Base-by-base conservation (phyloP, 306 rosid species). In the Leucaena leucocephala region DNA sequence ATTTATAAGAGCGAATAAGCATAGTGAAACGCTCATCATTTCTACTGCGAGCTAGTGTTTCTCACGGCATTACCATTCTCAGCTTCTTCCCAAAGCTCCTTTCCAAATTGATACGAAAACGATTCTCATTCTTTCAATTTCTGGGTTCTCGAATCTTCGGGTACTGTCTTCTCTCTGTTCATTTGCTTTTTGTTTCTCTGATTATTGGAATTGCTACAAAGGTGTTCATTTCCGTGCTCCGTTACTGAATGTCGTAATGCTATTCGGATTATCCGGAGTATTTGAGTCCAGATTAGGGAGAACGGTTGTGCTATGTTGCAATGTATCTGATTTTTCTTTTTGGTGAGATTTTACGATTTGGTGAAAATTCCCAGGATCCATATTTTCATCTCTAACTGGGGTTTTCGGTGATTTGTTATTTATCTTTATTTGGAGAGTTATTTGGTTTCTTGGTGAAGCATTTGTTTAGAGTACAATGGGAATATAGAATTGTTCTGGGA, bases 131-230 rank as follows among this genome's bases (percentile, higher is more conserved):
- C 7, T 12, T 55, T 11, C 34, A 21, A 10, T 22, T 59, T 59
- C 65, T 55, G 62, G 70, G 42, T 80, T 68, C 65, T 17, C 62
- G 35, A 11, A 55, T 83, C 85, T 78, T 48, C 45, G 81, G 89
- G 89, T 86, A 83, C 76, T 11, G 55, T 27, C 46, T 12, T 33
- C 4, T 15, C 45, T 5, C 7, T 5, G 7, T 4, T 6, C 2
- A 13, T 7, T 34, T 36, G 21, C 10, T 15, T 5, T 14, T 35
- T 16, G 19, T 19, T 38, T 2, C 27, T 66, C 8, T n/a, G 71
- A 6, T 39, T 38, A 6, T 39, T 40, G 44, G n/a, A 40, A 42
- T 5, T 9, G 8, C 34, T n/a, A 19, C 17, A n/a, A 22, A 6
- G 36, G 17, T 68, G 14, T 40, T 43, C 48, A 40, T 44, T 42